A percentile compares a stretch with the other conserved stretches of the same genome.
Conservation (phyloP, 2,329 filamentous ascomycete species). For the Gliomastix tumulicola region DNA sequence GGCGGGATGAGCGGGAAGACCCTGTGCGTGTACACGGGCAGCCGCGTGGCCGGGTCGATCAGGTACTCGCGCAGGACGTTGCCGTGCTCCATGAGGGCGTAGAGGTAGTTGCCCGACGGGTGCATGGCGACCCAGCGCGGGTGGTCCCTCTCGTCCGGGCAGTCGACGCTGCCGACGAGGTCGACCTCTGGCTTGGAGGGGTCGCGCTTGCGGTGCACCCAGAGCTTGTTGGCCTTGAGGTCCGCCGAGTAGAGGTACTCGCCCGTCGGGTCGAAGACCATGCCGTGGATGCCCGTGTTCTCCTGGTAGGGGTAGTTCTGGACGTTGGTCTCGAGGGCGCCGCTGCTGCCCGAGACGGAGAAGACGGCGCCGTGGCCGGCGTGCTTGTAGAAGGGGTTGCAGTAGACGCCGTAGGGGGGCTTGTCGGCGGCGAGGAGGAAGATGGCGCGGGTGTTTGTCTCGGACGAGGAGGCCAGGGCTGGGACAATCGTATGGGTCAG, state of each 20-base stretch:
- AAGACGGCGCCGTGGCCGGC: conserved; percentile 79
- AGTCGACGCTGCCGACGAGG: conserved; percentile 66
- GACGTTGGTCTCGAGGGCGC: conserved; percentile 54
- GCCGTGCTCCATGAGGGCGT: conserved; percentile 84
- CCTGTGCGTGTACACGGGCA: conserved; percentile 73
- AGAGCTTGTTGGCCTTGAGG: conserved; percentile 71
- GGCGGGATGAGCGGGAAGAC: conserved; percentile 75
- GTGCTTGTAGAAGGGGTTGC: conserved; percentile 84
- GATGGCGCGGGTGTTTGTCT: conserved; percentile 81
- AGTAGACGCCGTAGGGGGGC: conserved; percentile 76
- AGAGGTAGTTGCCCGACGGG: conserved; percentile 69
- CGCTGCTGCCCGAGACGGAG: conserved; percentile 43
- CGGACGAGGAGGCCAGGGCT: conserved; percentile 61
- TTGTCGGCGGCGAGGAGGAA: conserved; percentile 76
- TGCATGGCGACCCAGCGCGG: conserved; percentile 86
- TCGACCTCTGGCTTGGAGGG: conserved; percentile 51
- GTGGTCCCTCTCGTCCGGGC: conserved; percentile 66
- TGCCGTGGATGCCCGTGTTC: conserved; percentile 69
- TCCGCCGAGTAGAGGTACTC: conserved; percentile 75
- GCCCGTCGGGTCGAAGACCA: conserved; percentile 71
- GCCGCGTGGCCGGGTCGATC: conserved; percentile 64
- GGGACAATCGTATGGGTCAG: conserved; percentile 5
- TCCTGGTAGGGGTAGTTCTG: conserved; percentile 69
- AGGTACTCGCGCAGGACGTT: conserved; percentile 78
- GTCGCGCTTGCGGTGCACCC: conserved; percentile 69